Evolutionary conservation across 1,139 yeast species (phyloP), one percentile per base, ranked within the genome.

Genomic region (Meyerozyma sp.): DNA sequence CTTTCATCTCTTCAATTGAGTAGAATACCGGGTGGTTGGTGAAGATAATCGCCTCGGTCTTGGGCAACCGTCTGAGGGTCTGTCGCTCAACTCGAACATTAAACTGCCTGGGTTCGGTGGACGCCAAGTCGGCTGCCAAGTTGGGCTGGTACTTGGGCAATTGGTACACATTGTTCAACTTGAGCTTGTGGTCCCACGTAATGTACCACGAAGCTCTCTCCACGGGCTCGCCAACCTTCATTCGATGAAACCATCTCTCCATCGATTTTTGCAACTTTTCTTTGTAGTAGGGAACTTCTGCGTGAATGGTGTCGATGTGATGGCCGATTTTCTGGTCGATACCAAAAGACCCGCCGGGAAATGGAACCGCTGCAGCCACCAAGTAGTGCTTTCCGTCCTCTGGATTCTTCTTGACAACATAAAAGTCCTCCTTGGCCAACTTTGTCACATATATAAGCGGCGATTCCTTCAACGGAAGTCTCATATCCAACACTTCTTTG

Each of bases 181-280:
- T 68, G 46, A 84, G 66, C 52, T 75, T 79, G 55, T 82, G 81
- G 57, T 84, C 91, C 79, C 87, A 82, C 9, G 87, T 75, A 42
- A 85, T 75, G 52, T 82, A 81, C 84, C 89, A 85, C 36, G 86
- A 79, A 20, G 90, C 89, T 50, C 93, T 71, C 60, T 82, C 88
- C 9, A 84, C 91, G 3, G 84, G 79, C 38, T 74, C 79, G 27
- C 69, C 66, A 1, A 81, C 77, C 47, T 77, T 74, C 72, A 84
- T 71, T 53, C 77, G 73, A 26, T 70, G 73, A 60, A 84, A 82
- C 82, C 86, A 84, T 53, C 81, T 75, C 58, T 84, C 89, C 94
- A 85, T 85, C 8, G 87, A 82, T 32, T 73, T 73, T 59, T 79
- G 74, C 53, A 85, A 66, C 55, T 83, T 83, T 44, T 79, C 79